Percentiles rank a stretch among this genome's conserved stretches.
These are phyloP conservation scores for Tuctoria greenei DNA, from an alignment of 176 grass and related monocot species.

Conservation along the genomic window DNA sequence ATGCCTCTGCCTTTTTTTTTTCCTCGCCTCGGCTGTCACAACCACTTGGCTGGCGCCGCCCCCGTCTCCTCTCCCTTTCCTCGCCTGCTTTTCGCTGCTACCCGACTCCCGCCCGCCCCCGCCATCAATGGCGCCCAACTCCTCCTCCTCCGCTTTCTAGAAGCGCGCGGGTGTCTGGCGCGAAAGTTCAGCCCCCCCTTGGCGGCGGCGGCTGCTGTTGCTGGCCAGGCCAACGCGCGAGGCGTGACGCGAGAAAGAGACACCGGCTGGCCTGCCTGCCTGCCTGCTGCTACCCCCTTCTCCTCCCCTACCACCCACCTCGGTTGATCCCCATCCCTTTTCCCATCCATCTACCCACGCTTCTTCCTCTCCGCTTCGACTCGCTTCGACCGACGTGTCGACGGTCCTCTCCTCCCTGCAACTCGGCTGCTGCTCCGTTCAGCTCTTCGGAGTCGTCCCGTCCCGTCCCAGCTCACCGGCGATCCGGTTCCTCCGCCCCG, in stretches of 20 bases:
- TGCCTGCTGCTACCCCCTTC: neutral
- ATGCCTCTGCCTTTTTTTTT: no score
- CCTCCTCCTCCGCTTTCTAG: constrained; percentile 3
- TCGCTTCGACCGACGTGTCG: no score
- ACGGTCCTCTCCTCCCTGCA: no score
- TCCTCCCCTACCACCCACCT: neutral
- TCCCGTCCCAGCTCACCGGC: no score
- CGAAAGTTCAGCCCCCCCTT: constrained; percentile 8
- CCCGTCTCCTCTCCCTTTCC: neutral
- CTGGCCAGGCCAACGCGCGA: constrained; percentile 2
- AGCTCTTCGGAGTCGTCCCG: no score
- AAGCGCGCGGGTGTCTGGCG: neutral
- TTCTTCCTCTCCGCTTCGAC: neutral
- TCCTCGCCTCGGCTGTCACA: no score
- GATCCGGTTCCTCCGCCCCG: no score
- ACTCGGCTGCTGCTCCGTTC: no score
- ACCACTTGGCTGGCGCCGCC: neutral
- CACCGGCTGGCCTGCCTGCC: neutral
- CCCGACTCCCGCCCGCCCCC: constrained; percentile 1
- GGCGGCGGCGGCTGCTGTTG: neutral
- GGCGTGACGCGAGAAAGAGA: constrained; percentile 18
- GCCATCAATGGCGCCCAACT: constrained; percentile 40
- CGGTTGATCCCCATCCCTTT: neutral
- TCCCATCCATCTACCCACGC: neutral
- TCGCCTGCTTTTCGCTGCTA: neutral